Evolutionary conservation across 371 early-diverging fungal genomes (phyloP), one percentile per base, ranked within the genome.

Genomic region (Syncephalastrum racemosum): DNA sequence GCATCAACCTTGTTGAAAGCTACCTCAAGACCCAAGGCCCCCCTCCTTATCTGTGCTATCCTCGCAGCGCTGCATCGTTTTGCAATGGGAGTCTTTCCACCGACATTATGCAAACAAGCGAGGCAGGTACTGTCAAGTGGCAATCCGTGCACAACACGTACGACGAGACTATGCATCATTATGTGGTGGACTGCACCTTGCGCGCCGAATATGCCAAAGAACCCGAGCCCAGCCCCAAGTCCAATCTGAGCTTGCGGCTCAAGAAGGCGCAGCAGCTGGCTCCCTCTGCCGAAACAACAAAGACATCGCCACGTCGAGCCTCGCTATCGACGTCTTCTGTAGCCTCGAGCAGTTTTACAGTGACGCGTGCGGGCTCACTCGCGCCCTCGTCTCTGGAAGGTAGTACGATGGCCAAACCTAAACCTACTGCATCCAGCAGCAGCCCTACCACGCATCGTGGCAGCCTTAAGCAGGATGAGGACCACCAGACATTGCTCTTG

Each of bases 11-110:
- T 4, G 67, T 82, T 0, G 81, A 82, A 48, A 52, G 54, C 3
- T 74, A 72, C 53, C 53, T 84, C n/a, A 81, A 82, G 25, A 20
- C 59, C 3, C 75, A 80, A 6, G 82, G 81, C 12, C 68, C 84
- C 0, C 81, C 82, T 3, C 82, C 84, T 0, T 67, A 68, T n/a
- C 24, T 71, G 4, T 50, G 45, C 1, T 58, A 63, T 4, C 67
- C 63, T 15, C 16, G 36, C 36, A 31, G 36, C 10, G 36, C 36
- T 12, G 36, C 36, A 5, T 31, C 36, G 8, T 31, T 31, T 8
- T 31, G 6, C 36, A 31, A 31, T 31, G 36, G 36, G 36, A 5
- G 10, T 31, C 36, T 31, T 2, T 31, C 36, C 10, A 8, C 10
- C 2, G 36, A 31, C 36, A 31, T 31, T 8, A 10, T 31, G 36